phyloP scores from a whole-genome alignment of 495 filamentous ascomycete genomes.

The Aspergillus steynii region DNA sequence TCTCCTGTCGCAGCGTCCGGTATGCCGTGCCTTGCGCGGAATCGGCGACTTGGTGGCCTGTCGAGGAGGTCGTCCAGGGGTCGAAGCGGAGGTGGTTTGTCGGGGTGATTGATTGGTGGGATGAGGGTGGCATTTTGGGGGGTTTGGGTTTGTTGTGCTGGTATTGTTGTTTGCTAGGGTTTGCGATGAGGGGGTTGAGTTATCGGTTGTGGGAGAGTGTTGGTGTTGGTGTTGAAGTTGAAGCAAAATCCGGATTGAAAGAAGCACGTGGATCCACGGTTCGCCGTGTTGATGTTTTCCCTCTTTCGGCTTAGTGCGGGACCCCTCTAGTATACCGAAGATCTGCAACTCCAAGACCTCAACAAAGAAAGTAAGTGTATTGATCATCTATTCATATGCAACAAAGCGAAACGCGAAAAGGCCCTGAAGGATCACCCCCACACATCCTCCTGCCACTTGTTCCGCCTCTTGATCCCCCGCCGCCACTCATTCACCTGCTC shows the following conservation, averaged over 20 bases:
- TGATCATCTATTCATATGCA: too few relatives aligned
- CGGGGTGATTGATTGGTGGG: not conserved
- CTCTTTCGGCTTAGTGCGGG: constrained; percentile 2
- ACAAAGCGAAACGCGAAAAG: too few relatives aligned
- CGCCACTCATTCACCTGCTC: constrained; percentile 41
- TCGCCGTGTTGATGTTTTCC: constrained; percentile 15
- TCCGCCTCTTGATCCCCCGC: constrained; percentile 42
- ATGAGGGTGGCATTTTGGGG: constrained; percentile 2
- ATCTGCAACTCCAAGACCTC: too few relatives aligned
- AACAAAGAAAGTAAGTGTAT: too few relatives aligned
- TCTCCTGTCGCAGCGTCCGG: constrained; percentile 62
- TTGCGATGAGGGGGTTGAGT: too few relatives aligned
- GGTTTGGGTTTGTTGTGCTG: constrained; percentile 3
- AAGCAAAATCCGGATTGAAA: not conserved
- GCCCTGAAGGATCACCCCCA: constrained; percentile 33
- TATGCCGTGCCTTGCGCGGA: constrained; percentile 60
- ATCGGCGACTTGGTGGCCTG: constrained; percentile 79
- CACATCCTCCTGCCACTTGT: constrained; percentile 55
- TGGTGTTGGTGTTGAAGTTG: constrained; percentile 4
- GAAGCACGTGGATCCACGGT: constrained; percentile 8
- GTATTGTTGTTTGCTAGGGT: too few relatives aligned
- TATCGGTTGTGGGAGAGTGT: too few relatives aligned
- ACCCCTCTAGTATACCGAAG: not conserved
- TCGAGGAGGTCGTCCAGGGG: constrained; percentile 76
- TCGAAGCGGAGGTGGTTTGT: constrained; percentile 62